A percentile compares a stretch with the other conserved stretches of the same genome.
Conservation (phyloP, 768 basidiomycete species). For the Glaciozyma antarctica region DNA sequence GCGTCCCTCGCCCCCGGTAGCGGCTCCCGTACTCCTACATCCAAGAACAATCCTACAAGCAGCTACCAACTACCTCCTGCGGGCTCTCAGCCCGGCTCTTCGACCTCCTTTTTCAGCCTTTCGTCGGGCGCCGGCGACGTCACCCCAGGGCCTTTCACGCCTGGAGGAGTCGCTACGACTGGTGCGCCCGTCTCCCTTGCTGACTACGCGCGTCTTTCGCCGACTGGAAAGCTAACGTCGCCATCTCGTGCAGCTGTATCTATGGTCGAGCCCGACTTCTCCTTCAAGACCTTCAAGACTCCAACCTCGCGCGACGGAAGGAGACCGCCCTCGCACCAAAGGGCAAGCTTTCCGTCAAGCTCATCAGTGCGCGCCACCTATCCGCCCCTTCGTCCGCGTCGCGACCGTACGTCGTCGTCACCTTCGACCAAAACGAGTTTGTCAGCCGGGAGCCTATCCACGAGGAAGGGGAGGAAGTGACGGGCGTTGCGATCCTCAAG, state of each 20-base stretch:
- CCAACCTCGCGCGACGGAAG: conserved; percentile 4
- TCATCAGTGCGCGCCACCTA: conserved; percentile 80
- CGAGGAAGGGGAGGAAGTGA: conserved; percentile 57
- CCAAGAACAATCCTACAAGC: not conserved
- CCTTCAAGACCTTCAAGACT: conserved; percentile 21
- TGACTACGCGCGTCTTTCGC: too few species aligned
- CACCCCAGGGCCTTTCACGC: not conserved
- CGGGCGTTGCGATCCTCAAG: conserved; percentile 41
- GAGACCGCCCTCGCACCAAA: conserved; percentile 28
- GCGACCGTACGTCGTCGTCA: conserved; percentile 86
- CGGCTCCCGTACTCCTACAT: not conserved
- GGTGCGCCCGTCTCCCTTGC: not conserved
- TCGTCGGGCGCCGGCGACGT: not conserved
- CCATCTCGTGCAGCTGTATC: conserved; percentile 17
- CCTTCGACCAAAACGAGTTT: conserved; percentile 99
- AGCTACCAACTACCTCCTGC: too few species aligned
- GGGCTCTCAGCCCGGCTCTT: not conserved
- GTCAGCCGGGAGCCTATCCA: conserved; percentile 74
- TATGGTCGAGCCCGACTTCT: conserved; percentile 27
- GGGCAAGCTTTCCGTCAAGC: conserved; percentile 83
- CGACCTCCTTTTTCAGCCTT: not conserved
- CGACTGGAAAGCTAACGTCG: not conserved
- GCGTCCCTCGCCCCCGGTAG: not conserved
- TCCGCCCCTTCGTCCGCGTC: conserved; percentile 56
- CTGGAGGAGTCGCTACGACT: not conserved